Base-by-base conservation (phyloP, 805 yeast species). In the Saccharomycopsis oosterbeekiorum region DNA sequence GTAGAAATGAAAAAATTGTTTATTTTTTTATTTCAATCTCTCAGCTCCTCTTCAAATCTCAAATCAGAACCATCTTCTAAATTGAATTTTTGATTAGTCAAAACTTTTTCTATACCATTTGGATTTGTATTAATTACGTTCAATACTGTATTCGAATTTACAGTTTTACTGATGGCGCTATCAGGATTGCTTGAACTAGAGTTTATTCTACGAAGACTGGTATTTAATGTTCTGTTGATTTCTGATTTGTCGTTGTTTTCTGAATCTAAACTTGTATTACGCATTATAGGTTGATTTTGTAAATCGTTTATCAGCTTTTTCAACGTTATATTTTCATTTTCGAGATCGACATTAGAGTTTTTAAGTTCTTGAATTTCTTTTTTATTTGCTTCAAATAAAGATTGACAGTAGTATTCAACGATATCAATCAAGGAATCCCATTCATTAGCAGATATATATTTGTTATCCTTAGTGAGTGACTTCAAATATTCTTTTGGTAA, bases 391-490 rank as follows among this genome's bases (percentile, higher is more conserved):
- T 41, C 57, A 8, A 37, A 37, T 37, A 53, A 50, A 51, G 40
- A 60, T 21, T 39, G 53, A 9, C 17, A 21, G 21, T 60, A 26
- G 14, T 41, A 26, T 5, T 57, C 37, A 10, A 61, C 17, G 11
- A 61, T 39, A 12, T 61, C 64, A 15, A 61, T 56, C 34, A 61
- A 43, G n/a, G 57, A 21, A 43, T 51, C 34, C 64, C 64, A 61
- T 42, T 59, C 57, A 10, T 24, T 39, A 5, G 56, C 43, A 37
- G 58, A 26, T 4, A 61, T 41, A 14, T 19, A 34, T 4, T 55
- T 43, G 6, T 37, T 51, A 8, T 37, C 26, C 11, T 34, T 19
- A 15, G 57, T 59, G 6, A 61, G 21, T 5, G 64, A 61, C 26
- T 61, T 58, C 14, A 61, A 37, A 47, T 58, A 61, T 15, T 47